Conservation (phyloP, 2,329 filamentous ascomycete species). For the Talaromyces sp. region DNA sequence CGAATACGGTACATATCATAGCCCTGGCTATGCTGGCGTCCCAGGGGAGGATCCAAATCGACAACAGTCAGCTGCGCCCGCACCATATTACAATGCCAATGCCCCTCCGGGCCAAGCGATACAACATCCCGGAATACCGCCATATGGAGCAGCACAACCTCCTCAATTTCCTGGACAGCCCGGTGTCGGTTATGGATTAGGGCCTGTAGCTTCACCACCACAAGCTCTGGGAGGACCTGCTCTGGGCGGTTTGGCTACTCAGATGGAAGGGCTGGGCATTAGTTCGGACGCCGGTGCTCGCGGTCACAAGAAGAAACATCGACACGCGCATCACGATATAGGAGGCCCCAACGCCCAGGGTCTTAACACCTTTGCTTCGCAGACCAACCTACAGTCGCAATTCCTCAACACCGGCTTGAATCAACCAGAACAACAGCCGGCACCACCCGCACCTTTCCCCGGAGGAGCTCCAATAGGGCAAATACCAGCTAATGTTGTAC, state of each 20-base stretch:
- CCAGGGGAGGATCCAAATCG: slow-evolving; percentile 53
- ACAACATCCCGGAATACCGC: slow-evolving; percentile 32
- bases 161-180: slow-evolving; percentile 26
- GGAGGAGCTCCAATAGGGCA: slow-evolving; percentile 21
- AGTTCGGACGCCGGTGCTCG: slow-evolving; percentile 49
- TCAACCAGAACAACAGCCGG: slow-evolving; percentile 35
- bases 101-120: slow-evolving; percentile 34
- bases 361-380: slow-evolving; percentile 14
- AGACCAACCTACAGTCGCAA: slow-evolving; percentile 51
- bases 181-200: slow-evolving; percentile 28
- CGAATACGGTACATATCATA: slow-evolving; percentile 41
- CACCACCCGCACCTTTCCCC: slow-evolving; percentile 27
- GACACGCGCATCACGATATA: slow-evolving; percentile 86
- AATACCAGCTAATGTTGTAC: slow-evolving; percentile 19
- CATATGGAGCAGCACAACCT: slow-evolving; percentile 33
- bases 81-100: slow-evolving; percentile 51
- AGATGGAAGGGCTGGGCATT: slow-evolving; percentile 75
- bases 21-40: slow-evolving; percentile 33
- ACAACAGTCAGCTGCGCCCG: slow-evolving; percentile 50
- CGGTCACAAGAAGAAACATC: slow-evolving; percentile 79
- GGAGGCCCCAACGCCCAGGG: slow-evolving; percentile 65
- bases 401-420: slow-evolving; percentile 58
- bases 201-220: slow-evolving; percentile 25
- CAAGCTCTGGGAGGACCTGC: slow-evolving; percentile 28
- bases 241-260: slow-evolving; percentile 51